Evolutionary conservation across 257 asterid species (phyloP).

Genomic region (Fraxinus cuspidata): DNA sequence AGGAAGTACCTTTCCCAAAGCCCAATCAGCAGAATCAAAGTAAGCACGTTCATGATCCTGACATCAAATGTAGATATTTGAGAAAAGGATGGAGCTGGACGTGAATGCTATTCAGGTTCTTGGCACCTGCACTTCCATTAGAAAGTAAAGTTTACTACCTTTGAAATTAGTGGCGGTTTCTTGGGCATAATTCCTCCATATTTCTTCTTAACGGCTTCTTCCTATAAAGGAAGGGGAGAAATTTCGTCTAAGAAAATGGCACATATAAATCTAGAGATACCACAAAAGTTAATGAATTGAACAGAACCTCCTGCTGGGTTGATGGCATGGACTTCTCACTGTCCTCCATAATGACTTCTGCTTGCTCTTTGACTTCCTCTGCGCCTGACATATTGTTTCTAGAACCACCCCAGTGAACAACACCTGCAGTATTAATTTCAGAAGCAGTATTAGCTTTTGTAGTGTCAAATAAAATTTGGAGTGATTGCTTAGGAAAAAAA

Average conservation of each 20-base stretch:
- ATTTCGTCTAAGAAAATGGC: neutral
- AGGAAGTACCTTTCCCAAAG: conserved; percentile 83
- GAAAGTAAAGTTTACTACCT: conserved; percentile 44
- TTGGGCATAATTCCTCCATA: conserved; percentile 93
- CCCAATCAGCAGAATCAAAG: conserved; percentile 99
- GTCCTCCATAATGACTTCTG: conserved; percentile 55
- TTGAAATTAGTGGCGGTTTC: conserved; percentile 95
- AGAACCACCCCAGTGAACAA: conserved; percentile 30
- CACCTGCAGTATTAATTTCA: conserved; percentile 28
- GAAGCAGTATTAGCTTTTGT: neutral
- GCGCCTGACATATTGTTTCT: conserved; percentile 68
- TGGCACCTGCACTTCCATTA: neutral
- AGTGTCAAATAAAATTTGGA: neutral
- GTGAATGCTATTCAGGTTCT: neutral
- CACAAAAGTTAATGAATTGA: conserved; percentile 15
- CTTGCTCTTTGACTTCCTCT: conserved; percentile 62
- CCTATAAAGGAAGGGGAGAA: conserved; percentile 41
- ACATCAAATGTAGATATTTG: conserved; percentile 17
- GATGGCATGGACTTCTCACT: conserved; percentile 65
- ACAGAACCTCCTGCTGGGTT: conserved; percentile 67
- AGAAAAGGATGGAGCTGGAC: conserved; percentile 20
- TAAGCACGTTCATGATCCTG: conserved; percentile 99
- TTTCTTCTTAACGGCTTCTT: conserved; percentile 77
- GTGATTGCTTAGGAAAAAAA: neutral
- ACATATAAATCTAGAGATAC: conserved; percentile 13